These are phyloP conservation scores for Xylaria sp. DNA, from an alignment of 2,329 filamentous ascomycete genomes.

Conservation along the genomic window DNA sequence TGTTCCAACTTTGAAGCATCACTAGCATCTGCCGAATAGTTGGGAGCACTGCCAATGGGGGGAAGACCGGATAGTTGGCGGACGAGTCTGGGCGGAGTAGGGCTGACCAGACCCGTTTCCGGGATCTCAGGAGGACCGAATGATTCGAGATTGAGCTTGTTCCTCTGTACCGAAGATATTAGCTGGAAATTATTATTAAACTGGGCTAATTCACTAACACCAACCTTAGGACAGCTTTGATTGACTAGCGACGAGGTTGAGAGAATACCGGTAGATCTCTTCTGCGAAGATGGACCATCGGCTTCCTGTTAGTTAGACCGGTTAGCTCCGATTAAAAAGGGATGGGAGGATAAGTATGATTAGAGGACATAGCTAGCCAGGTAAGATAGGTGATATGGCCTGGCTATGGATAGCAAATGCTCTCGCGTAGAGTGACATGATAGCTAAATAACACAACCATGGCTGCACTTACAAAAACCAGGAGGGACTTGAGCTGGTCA, in stretches of 20 bases:
- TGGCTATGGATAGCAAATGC: not conserved
- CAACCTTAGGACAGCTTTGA: slow-evolving; percentile 65
- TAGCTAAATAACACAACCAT: slow-evolving; percentile 17
- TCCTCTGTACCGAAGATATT: slow-evolving; percentile 30
- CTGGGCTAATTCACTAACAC: slow-evolving; percentile 17
- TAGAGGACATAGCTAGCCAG: not conserved
- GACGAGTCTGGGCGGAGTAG: slow-evolving; percentile 77
- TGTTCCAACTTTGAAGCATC: slow-evolving; percentile 58
- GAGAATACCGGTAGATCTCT: slow-evolving; percentile 61
- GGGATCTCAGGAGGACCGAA: slow-evolving; percentile 45
- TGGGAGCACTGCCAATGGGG: slow-evolving; percentile 68
- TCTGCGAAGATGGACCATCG: slow-evolving; percentile 46
- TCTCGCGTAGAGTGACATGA: not conserved
- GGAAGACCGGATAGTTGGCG: slow-evolving; percentile 73
- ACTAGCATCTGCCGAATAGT: slow-evolving; percentile 53
- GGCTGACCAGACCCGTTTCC: slow-evolving; percentile 72
- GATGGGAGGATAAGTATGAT: not conserved
- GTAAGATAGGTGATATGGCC: not conserved
- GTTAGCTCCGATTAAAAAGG: slow-evolving; percentile 17
- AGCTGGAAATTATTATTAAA: not conserved
- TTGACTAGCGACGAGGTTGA: slow-evolving; percentile 67
- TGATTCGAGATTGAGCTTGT: slow-evolving; percentile 56
- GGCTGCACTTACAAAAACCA: slow-evolving; percentile 49
- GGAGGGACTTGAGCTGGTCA: slow-evolving; percentile 45
- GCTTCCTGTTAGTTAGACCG: slow-evolving; percentile 40